Conservation (phyloP, 192 early-diverging fungal species). For the Mortierella hygrophila region DNA sequence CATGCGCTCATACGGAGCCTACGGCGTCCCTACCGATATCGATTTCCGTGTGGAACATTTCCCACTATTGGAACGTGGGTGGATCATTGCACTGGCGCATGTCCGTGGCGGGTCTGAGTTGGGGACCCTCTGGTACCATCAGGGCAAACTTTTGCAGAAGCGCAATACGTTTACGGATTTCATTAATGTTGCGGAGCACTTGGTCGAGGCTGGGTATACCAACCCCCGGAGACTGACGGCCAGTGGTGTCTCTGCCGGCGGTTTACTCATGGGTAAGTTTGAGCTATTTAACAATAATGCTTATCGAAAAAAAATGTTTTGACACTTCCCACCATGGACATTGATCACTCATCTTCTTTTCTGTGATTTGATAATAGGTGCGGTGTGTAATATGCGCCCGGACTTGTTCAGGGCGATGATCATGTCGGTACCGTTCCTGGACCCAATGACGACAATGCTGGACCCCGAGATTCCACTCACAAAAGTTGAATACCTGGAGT, state of each 20-base stretch:
- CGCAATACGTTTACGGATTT: slow-evolving; percentile 81
- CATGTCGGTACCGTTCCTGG: slow-evolving; percentile 87
- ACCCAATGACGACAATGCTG: slow-evolving; percentile 89
- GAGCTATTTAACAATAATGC: neutral
- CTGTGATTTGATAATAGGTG: slow-evolving; percentile 10
- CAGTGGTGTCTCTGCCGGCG: slow-evolving; percentile 84
- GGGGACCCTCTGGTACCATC: slow-evolving; percentile 82
- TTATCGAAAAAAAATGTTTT: neutral
- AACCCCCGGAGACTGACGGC: slow-evolving; percentile 68
- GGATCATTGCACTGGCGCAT: slow-evolving; percentile 86
- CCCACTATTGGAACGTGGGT: slow-evolving; percentile 83
- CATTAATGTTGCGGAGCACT: slow-evolving; percentile 72
- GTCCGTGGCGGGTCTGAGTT: slow-evolving; percentile 85
- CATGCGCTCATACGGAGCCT: slow-evolving; percentile 85
- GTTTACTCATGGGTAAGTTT: slow-evolving; percentile 73
- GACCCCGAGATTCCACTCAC: slow-evolving; percentile 79
- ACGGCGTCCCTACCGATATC: slow-evolving; percentile 80
- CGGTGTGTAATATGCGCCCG: slow-evolving; percentile 62
- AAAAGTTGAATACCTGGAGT: slow-evolving; percentile 79
- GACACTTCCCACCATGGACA: neutral
- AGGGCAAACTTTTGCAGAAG: slow-evolving; percentile 79
- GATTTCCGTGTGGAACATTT: slow-evolving; percentile 84
- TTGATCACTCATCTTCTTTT: neutral
- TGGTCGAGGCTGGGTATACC: slow-evolving; percentile 72
- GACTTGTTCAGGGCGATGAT: slow-evolving; percentile 83